phyloP scores from a whole-genome alignment of 139 green algal species.

The Tetradesmus lagerheimii region DNA sequence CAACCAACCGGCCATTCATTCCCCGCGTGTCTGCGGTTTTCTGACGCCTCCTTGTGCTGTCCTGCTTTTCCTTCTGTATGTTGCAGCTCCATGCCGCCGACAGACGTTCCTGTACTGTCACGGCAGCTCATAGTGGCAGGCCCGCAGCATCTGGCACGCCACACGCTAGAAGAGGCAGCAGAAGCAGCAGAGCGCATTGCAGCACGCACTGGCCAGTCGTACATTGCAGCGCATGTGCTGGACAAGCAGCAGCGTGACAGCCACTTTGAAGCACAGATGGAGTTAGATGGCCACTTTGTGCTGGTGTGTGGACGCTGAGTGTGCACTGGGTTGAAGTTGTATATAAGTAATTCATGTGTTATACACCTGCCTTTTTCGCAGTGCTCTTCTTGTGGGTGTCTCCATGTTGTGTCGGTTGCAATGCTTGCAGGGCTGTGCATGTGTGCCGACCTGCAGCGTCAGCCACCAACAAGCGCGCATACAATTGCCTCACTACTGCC shows the following conservation, averaged over 20 bases:
- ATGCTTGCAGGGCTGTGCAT: no score
- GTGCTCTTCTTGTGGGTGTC: background rate
- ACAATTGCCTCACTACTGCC: no score
- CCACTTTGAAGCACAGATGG: constrained; percentile 37
- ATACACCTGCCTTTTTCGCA: background rate
- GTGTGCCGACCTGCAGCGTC: no score
- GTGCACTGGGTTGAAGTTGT: background rate
- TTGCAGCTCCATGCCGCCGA: constrained; percentile 12
- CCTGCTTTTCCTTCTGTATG: no score
- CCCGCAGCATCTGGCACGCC: constrained; percentile 48
- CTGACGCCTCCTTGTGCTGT: background rate
- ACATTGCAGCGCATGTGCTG: background rate
- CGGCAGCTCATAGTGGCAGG: constrained; percentile 29
- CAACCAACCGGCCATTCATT: no score
- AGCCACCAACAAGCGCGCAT: no score
- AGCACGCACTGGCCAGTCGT: background rate
- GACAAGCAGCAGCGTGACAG: constrained; percentile 1
- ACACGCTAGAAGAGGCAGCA: constrained; percentile 72
- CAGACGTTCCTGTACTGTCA: background rate
- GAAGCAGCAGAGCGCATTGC: constrained; percentile 54
- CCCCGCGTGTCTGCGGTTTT: background rate
- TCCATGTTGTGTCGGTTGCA: no score
- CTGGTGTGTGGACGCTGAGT: constrained; percentile 3
- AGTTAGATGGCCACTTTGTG: constrained; percentile 40
- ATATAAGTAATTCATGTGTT: no score